Evolutionary conservation across 345 rosid species (phyloP).

Genomic region (Rhodomyrtus tomentosa): DNA sequence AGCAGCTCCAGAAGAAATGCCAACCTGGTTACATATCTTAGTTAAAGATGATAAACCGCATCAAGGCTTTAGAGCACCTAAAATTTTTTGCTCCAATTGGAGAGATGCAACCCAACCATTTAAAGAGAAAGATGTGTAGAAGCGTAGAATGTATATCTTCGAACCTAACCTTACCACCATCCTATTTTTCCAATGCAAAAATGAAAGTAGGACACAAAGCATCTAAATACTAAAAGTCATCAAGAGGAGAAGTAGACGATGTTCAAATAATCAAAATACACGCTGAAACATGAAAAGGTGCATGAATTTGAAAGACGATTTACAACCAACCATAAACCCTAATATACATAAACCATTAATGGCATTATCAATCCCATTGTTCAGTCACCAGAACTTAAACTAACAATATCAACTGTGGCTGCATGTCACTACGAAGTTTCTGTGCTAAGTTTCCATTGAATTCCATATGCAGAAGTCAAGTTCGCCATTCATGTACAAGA

Average conservation of each 20-base stretch:
- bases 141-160: neutral
- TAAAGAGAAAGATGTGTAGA: neutral
- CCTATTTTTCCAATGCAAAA: neutral
- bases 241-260: neutral
- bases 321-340: neutral
- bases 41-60: neutral
- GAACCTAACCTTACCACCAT: neutral
- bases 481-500: neutral
- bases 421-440: neutral
- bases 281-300: neutral
- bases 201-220: neutral
- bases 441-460: neutral
- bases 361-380: neutral
- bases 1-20: conserved; percentile 98
- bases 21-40: conserved; percentile 46
- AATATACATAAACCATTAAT: neutral
- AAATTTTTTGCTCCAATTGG: neutral
- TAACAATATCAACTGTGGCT: neutral
- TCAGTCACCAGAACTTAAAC: neutral
- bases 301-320: neutral
- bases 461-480: neutral
- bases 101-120: neutral
- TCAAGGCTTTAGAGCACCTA: neutral
- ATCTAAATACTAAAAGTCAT: neutral
- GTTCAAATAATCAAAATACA: neutral